Evolutionary conservation across 345 rosid genomes (phyloP).

Genomic region (Schrenkiella parvula): DNA sequence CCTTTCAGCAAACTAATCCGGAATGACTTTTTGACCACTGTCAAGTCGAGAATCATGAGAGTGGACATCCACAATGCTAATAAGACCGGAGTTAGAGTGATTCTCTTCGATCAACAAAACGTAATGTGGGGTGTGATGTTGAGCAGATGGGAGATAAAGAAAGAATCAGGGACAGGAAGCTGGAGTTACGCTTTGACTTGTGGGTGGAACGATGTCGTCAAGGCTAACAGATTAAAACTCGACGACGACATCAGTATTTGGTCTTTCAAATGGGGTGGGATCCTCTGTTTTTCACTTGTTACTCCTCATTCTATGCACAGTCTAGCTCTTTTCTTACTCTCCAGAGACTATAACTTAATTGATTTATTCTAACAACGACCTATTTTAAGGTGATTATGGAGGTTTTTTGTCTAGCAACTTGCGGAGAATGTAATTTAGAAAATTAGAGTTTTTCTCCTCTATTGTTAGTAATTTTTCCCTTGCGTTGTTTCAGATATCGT

Average conservation of each 20-base stretch:
- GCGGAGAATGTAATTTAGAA: background rate
- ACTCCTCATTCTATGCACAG: background rate
- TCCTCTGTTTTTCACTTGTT: conserved; percentile 14
- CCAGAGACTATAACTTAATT: background rate
- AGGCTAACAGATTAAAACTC: background rate
- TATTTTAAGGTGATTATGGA: background rate
- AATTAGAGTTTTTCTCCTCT: background rate
- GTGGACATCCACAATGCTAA: background rate
- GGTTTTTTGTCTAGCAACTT: background rate
- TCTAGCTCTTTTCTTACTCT: background rate
- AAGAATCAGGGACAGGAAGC: background rate
- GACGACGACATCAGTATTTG: background rate
- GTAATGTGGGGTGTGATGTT: background rate
- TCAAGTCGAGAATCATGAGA: background rate
- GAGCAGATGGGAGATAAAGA: conserved; percentile 2
- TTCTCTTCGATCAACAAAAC: background rate
- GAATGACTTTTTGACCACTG: background rate
- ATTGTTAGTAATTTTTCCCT: background rate
- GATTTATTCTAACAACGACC: background rate
- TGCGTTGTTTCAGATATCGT: background rate
- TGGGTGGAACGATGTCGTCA: background rate
- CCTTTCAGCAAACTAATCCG: background rate
- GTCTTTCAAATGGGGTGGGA: background rate
- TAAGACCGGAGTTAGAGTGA: background rate
- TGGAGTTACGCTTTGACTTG: background rate